Evolutionary conservation across 257 asterid species (phyloP).

Genomic region (Forsythia viridissima): DNA sequence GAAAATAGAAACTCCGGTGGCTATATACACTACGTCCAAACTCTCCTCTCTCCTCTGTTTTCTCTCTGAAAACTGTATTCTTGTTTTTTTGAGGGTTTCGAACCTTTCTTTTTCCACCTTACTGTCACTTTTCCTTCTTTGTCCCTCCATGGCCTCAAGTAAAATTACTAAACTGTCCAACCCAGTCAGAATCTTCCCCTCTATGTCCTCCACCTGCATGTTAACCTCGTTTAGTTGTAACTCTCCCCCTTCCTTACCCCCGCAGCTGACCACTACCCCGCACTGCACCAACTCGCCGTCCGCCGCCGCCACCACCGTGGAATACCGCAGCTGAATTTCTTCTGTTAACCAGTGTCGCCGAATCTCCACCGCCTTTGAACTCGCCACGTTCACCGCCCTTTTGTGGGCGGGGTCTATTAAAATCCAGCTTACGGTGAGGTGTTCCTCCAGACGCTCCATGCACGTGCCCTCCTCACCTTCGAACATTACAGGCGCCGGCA

Average conservation of each 20-base stretch:
- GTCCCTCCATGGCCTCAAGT: constrained; percentile 50
- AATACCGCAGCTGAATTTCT: constrained; percentile 49
- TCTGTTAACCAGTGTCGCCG: constrained; percentile 72
- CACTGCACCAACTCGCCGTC: constrained; percentile 46
- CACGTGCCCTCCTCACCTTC: constrained; percentile 45
- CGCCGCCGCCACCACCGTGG: constrained; percentile 45
- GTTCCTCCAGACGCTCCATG: constrained; percentile 35
- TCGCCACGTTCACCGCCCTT: constrained; percentile 64
- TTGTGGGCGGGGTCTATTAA: constrained; percentile 51
- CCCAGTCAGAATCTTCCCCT: constrained; percentile 60
- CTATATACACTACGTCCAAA: constrained; percentile 49
- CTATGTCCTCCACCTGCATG: constrained; percentile 80
- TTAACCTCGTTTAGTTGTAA: constrained; percentile 60
- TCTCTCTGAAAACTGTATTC: constrained; percentile 36
- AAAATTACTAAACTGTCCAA: constrained; percentile 54
- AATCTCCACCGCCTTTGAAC: constrained; percentile 55
- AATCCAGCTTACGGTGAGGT: constrained; percentile 71
- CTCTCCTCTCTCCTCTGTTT: constrained; percentile 46
- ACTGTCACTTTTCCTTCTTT: constrained; percentile 42
- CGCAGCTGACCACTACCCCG: constrained; percentile 62
- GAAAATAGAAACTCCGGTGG: constrained; percentile 44
- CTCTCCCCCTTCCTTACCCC: constrained; percentile 56
- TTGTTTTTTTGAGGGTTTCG: constrained; percentile 35
- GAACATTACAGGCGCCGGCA: constrained; percentile 43
- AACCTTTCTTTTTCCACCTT: constrained; percentile 37